Evolutionary conservation across 2,329 filamentous ascomycete species (phyloP).

Genomic region (Trichoderma atrobrunneum): DNA sequence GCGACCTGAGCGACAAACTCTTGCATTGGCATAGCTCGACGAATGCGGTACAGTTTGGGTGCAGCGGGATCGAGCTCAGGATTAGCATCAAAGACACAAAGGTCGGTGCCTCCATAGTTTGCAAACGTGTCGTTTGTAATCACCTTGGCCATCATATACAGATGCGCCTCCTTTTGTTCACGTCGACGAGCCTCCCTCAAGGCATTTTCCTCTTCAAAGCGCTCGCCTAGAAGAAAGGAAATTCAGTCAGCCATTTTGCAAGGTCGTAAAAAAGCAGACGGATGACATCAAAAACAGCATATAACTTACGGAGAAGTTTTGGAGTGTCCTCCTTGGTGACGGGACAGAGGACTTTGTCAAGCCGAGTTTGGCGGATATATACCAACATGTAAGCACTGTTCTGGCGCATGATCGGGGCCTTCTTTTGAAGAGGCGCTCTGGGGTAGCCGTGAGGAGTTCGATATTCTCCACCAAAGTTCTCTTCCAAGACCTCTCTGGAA

Average conservation of each 20-base stretch:
- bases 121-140: constrained; percentile 80
- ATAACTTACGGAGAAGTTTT: constrained; percentile 66
- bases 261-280: not conserved
- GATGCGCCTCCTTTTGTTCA: constrained; percentile 89
- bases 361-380: constrained; percentile 82
- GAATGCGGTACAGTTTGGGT: constrained; percentile 69
- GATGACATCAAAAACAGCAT: not conserved
- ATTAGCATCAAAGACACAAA: constrained; percentile 66
- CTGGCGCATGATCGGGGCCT: constrained; percentile 59
- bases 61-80: constrained; percentile 65
- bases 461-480: constrained; percentile 94
- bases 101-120: constrained; percentile 78
- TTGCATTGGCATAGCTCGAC: constrained; percentile 70
- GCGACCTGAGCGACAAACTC: constrained; percentile 73
- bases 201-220: constrained; percentile 78
- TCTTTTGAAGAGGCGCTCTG: constrained; percentile 51
- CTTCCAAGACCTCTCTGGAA: constrained; percentile 85
- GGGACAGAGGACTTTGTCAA: constrained; percentile 78
- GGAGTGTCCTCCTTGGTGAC: constrained; percentile 79
- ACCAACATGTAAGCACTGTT: constrained; percentile 98
- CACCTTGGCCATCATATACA: constrained; percentile 83
- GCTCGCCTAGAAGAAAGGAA: constrained; percentile 50
- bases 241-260: constrained; percentile 12
- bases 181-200: constrained; percentile 73
- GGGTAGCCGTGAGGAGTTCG: constrained; percentile 46